phyloP scores from a whole-genome alignment of 805 yeast species.

The Ogataea corticis region DNA sequence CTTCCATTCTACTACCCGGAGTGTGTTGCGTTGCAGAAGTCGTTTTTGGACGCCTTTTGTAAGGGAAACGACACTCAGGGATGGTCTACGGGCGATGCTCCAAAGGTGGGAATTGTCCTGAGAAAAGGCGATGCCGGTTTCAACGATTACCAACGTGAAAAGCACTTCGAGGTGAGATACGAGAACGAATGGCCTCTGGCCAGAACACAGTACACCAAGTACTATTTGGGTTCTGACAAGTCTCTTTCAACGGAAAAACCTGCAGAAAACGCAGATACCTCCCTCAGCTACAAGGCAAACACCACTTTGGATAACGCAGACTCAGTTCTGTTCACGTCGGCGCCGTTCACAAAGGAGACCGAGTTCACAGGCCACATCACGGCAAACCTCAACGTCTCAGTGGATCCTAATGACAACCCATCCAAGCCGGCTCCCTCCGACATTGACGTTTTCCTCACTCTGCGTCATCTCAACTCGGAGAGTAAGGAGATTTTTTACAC shows the following conservation, averaged over 20 bases:
- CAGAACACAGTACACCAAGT: conserved; percentile 6
- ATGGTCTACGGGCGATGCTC: conserved; percentile 9
- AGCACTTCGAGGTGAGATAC: conserved; percentile 9
- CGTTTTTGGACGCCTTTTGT: conserved; percentile 9
- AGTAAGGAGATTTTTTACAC: conserved; percentile 10
- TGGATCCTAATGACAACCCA: conserved; percentile 4
- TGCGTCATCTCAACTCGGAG: conserved; percentile 7
- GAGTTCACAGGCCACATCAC: conserved; percentile 13
- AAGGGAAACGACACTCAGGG: conserved; percentile 9
- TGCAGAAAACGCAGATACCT: background rate
- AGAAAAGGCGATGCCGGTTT: conserved; percentile 10
- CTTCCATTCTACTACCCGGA: conserved; percentile 12
- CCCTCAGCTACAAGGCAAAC: conserved; percentile 6
- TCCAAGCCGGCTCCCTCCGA: conserved; percentile 10
- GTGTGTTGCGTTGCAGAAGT: conserved; percentile 9
- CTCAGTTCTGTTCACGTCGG: conserved; percentile 3
- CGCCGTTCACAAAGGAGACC: conserved; percentile 5
- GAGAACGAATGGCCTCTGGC: conserved; percentile 12
- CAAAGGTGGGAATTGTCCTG: conserved; percentile 10
- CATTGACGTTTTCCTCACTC: conserved; percentile 12
- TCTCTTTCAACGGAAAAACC: conserved; percentile 1
- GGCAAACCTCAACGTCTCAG: conserved; percentile 11
- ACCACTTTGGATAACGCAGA: conserved; percentile 9
- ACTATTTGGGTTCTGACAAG: conserved; percentile 3
- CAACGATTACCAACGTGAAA: conserved; percentile 4